Base-by-base conservation (phyloP, 768 basidiomycete genomes). In the Gymnopilus dilepis region DNA sequence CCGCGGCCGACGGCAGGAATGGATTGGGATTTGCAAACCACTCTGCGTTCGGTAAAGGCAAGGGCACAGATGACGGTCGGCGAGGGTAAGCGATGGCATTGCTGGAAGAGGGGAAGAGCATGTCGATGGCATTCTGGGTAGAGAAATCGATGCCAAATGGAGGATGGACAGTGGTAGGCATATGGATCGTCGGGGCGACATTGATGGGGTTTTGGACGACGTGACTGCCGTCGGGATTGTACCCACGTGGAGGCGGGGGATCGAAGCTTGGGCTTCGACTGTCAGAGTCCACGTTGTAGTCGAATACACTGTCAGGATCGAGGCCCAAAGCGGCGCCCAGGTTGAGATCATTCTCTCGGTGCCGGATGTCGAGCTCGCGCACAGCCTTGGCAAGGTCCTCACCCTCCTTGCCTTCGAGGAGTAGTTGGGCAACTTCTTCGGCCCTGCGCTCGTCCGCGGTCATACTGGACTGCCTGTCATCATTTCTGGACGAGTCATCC, bases 371-470 rank as follows among this genome's bases (percentile, higher is more conserved):
- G 11, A 88, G 77, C 59, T 73, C 70, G 17, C 84, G 79, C 17
- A 89, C 81, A 2, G 87, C 88, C 52, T 78, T 82, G 0, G 86
- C 86, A 33, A 90, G 83, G 64, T 88, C 82, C 31, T 87, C 85
- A 33, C 89, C 89, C 69, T 89, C 89, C 74, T 86, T 89, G 4
- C 89, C 89, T 45, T 86, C 83, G 2, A 91, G 79, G 0, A 90
- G 75, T 6, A 90, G 73, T 60, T 83, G 81, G 0, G 89, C 87
- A 8, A 90, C 86, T 52, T 85, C 83, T 59, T 89, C 88, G 71
- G 89, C 89, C 6, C 90, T 80, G 60, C 83, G 85, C 74, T 85
- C 84, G 59, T 86, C 87, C 67, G 84, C 87, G 3, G 79, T 72
- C 30, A 77, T 80, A 67, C 69, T 75, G 6, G 63, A 55, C 1